Evolutionary conservation across 1,139 yeast species (phyloP), one percentile per base, ranked within the genome.

Genomic region (Yarrowia galli): DNA sequence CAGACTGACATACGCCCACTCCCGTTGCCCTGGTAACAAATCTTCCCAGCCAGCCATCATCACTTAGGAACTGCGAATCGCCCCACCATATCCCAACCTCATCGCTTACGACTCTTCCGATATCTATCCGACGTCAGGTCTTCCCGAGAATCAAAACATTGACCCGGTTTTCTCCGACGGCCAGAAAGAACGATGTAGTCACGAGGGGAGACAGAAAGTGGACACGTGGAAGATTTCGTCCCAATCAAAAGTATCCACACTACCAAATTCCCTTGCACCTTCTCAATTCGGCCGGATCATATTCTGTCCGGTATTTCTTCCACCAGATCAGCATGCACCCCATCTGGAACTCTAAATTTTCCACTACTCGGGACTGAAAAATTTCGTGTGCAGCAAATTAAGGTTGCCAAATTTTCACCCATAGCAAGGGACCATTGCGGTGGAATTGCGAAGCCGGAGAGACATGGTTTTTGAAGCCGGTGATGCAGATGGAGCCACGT

Each of bases 401-500:
- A 40, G 36, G 61, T 40, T 54, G n/a, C 8, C 18, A 40, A 40
- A 28, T 40, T 40, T 53, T 53, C 23, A 13, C 60, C 32, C 10
- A 35, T 53, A 23, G 32, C 60, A 16, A 36, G 28, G 32, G 60
- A 53, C 16, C 60, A 8, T 36, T 53, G 61, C 61, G 23, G 36
- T 40, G 9, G 48, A 54, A 38, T 23, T 40, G n/a, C 28, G 16
- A 22, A 12, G 23, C 35, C 23, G 8, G 12, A n/a, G 7, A 25
- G 22, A 22, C 35, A 25, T n/a, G 23, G 61, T 12, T 36, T 23
- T 22, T 10, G 2, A 20, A 15, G 28, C 12, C 10, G 16, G 23
- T 16, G 15, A 36, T 53, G 60, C 45, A 53, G 51, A 35, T 46
- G 35, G 28, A 7, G 48, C 20, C 60, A 53, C 60, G 45, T 53